Conservation (phyloP, 768 basidiomycete genomes). For the Hortiboletus campestris region DNA sequence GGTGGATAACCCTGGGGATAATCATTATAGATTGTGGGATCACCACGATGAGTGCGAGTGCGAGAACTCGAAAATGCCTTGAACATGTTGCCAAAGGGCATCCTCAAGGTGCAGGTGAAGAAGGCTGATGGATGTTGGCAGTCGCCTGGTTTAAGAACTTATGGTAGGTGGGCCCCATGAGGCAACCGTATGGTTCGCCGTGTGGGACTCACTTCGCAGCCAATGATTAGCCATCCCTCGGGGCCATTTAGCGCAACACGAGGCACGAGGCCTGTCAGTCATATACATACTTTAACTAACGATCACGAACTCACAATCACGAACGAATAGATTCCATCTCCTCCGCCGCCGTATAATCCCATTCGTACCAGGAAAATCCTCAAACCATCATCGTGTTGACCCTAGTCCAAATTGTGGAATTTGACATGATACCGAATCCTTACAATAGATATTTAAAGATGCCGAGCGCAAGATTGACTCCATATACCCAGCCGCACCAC, state of each 20-base stretch:
- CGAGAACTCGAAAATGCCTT: slow-evolving; percentile 35
- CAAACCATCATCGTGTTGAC: background rate
- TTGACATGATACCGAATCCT: background rate
- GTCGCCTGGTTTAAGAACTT: slow-evolving; percentile 21
- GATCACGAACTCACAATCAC: background rate
- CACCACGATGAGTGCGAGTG: slow-evolving; percentile 29
- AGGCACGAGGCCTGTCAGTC: background rate
- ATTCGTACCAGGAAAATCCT: background rate
- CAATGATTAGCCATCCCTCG: slow-evolving; percentile 1
- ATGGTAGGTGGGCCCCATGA: slow-evolving; percentile 27
- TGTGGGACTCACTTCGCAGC: background rate
- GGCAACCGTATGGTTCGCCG: slow-evolving; percentile 37
- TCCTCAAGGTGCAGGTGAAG: slow-evolving; percentile 24
- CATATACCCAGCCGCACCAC: slow-evolving; percentile 7
- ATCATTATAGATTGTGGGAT: slow-evolving; percentile 22
- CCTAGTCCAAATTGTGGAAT: background rate
- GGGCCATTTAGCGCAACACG: slow-evolving; percentile 8
- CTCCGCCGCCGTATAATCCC: background rate
- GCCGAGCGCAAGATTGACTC: background rate
- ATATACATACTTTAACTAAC: background rate
- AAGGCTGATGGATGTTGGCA: slow-evolving; percentile 15
- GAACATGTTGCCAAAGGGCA: slow-evolving; percentile 40
- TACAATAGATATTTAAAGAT: background rate
- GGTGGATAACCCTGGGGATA: slow-evolving; percentile 32
- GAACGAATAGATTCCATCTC: background rate